Percentiles rank a stretch among this genome's conserved stretches.
Evolutionary conservation across 2,329 filamentous ascomycete genomes (phyloP).

Genomic region (Geosmithia putterillii): DNA sequence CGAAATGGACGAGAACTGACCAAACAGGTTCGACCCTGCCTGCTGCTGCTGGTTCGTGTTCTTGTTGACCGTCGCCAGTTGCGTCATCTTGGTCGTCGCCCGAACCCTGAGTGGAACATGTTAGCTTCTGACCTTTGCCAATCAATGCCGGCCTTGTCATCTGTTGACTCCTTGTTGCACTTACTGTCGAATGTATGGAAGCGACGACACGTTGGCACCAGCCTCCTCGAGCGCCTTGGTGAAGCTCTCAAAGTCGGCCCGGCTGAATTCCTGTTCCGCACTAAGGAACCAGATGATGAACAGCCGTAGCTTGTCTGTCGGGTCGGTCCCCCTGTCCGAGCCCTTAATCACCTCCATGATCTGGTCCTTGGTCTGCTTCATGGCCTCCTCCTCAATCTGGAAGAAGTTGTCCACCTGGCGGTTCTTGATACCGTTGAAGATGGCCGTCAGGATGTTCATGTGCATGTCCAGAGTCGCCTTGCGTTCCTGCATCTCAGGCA

Average conservation of each 20-base stretch:
- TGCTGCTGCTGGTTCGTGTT: constrained; percentile 48
- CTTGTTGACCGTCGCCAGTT: constrained; percentile 82
- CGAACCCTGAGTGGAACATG: constrained; percentile 49
- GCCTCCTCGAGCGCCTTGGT: constrained; percentile 69
- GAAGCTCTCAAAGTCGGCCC: constrained; percentile 74
- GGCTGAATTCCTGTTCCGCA: constrained; percentile 76
- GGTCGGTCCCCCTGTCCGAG: constrained; percentile 66
- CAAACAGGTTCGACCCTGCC: constrained; percentile 66
- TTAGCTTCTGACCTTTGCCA: neutral
- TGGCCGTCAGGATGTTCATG: constrained; percentile 89
- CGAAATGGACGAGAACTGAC: constrained; percentile 84
- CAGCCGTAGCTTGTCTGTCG: constrained; percentile 78
- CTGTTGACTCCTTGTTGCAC: constrained; percentile 18
- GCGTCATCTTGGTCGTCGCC: constrained; percentile 94
- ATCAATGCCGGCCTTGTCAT: neutral
- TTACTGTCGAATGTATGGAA: constrained; percentile 79
- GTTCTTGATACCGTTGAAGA: constrained; percentile 73
- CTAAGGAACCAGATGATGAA: constrained; percentile 98
- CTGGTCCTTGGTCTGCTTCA: constrained; percentile 82
- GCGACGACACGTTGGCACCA: constrained; percentile 62
- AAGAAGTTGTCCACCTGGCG: constrained; percentile 93
- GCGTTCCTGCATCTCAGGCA: constrained; percentile 84
- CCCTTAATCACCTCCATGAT: constrained; percentile 80
- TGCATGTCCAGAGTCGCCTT: constrained; percentile 96
- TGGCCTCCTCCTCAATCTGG: constrained; percentile 84